These are phyloP conservation scores for Sarocladiaceae sp. DNA, from an alignment of 2,329 filamentous ascomycete genomes.

Conservation along the genomic window DNA sequence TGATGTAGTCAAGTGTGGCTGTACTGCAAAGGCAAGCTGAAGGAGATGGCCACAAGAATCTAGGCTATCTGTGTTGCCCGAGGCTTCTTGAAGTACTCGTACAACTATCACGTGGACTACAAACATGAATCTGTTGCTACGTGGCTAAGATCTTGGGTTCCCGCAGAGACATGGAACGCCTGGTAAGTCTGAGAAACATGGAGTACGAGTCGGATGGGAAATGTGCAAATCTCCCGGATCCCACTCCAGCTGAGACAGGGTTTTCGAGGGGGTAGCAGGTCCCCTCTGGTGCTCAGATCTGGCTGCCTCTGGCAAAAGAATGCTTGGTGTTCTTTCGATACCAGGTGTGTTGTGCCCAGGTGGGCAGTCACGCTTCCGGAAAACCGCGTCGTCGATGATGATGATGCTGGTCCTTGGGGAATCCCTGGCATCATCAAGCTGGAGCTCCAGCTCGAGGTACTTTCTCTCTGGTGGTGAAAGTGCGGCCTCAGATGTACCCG, in stretches of 20 bases:
- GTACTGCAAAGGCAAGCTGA: slow-evolving; percentile 10
- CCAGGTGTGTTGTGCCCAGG: neutral
- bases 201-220: neutral
- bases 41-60: neutral
- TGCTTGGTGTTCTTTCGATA: too few relatives aligned
- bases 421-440: neutral
- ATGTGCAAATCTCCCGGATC: slow-evolving; percentile 8
- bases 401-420: neutral
- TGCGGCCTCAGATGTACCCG: neutral
- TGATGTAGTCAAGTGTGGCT: neutral
- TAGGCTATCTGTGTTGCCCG: neutral
- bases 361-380: neutral
- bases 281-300: too few relatives aligned
- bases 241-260: slow-evolving; percentile 8
- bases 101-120: too few relatives aligned
- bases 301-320: too few relatives aligned
- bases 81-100: too few relatives aligned
- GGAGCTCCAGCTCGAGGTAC: slow-evolving; percentile 5
- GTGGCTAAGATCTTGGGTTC: too few relatives aligned
- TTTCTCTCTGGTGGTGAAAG: neutral
- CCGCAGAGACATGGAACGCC: too few relatives aligned
- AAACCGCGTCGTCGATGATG: neutral
- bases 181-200: too few relatives aligned
- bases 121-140: too few relatives aligned
- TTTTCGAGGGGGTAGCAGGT: too few relatives aligned